Evolutionary conservation across 176 grass and related monocot species (phyloP).

Genomic region (Pontederia crassipes): DNA sequence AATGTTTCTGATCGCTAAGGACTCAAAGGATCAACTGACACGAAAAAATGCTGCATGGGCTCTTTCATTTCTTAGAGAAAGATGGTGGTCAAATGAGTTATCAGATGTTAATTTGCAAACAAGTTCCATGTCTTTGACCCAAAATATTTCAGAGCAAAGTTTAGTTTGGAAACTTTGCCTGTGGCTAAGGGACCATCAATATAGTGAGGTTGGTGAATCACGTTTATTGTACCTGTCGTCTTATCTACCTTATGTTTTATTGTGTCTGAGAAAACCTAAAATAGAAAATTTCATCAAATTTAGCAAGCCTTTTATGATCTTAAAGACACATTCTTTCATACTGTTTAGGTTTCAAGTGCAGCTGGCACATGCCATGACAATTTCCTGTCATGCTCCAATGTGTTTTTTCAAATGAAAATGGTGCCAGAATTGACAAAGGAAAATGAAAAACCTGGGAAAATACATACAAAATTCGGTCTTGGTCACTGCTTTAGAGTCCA

Average conservation of each 20-base stretch:
- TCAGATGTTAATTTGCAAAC: conserved; percentile 38
- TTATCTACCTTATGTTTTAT: neutral
- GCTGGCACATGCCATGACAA: too few species aligned
- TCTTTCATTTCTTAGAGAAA: conserved; percentile 72
- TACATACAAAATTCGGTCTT: too few species aligned
- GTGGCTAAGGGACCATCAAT: conserved; percentile 62
- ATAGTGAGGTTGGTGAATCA: conserved; percentile 46
- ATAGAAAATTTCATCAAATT: too few species aligned
- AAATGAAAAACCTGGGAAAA: too few species aligned
- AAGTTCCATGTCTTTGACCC: conserved; percentile 22
- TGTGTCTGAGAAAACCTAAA: neutral
- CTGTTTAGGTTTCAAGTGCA: too few species aligned
- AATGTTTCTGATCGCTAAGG: conserved; percentile 87
- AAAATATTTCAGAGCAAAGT: conserved; percentile 55
- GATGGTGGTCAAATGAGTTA: conserved; percentile 42
- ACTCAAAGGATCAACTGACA: conserved; percentile 53
- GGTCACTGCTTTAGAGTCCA: too few species aligned
- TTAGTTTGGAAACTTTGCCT: conserved; percentile 76
- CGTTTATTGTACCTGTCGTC: conserved; percentile 14
- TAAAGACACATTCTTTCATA: too few species aligned
- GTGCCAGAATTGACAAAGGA: too few species aligned
- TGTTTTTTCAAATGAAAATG: too few species aligned
- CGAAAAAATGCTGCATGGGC: conserved; percentile 75
- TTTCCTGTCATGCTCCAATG: too few species aligned
- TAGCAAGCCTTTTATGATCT: too few species aligned